phyloP scores from a whole-genome alignment of 2,329 filamentous ascomycete species.

The Sporothrix sp. region DNA sequence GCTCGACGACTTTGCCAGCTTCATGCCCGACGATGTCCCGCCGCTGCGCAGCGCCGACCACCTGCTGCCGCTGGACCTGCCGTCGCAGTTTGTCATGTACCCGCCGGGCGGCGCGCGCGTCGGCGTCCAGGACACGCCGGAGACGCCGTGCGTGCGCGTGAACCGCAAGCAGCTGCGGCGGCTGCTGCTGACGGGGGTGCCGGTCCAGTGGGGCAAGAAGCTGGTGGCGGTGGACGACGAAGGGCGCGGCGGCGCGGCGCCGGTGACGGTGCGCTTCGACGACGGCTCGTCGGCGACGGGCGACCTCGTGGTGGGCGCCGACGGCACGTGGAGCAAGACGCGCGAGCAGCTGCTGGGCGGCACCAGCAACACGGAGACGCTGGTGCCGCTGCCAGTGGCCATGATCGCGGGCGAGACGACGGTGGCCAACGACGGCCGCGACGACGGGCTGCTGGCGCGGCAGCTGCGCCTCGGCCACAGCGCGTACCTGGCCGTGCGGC shows the following conservation, averaged over 20 bases:
- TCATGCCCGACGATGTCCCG: constrained; percentile 20
- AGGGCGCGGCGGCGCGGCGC: constrained; percentile 22
- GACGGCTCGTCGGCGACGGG: constrained; percentile 34
- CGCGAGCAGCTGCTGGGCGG: constrained; percentile 24
- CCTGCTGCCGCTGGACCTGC: constrained; percentile 20
- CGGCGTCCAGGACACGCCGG: constrained; percentile 21
- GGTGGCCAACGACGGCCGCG: constrained; percentile 17
- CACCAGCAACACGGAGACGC: constrained; percentile 20
- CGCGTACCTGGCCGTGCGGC: constrained; percentile 20
- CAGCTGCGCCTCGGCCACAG: constrained; percentile 27
- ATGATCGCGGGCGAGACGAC: constrained; percentile 23
- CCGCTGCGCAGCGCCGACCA: constrained; percentile 18
- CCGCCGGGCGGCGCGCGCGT: constrained; percentile 11
- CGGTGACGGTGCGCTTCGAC: constrained; percentile 32
- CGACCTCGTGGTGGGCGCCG: constrained; percentile 37
- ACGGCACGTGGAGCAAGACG: constrained; percentile 32
- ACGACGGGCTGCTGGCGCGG: constrained; percentile 17
- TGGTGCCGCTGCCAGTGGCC: constrained; percentile 21
- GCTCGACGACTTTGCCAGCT: constrained; percentile 16
- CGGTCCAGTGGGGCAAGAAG: constrained; percentile 31
- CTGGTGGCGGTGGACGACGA: constrained; percentile 27
- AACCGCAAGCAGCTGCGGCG: constrained; percentile 23
- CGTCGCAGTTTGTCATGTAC: constrained; percentile 20
- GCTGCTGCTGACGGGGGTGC: constrained; percentile 22
- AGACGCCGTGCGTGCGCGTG: constrained; percentile 24